Conservation (phyloP, 345 rosid genomes). For the Gossypioides kirkii region DNA sequence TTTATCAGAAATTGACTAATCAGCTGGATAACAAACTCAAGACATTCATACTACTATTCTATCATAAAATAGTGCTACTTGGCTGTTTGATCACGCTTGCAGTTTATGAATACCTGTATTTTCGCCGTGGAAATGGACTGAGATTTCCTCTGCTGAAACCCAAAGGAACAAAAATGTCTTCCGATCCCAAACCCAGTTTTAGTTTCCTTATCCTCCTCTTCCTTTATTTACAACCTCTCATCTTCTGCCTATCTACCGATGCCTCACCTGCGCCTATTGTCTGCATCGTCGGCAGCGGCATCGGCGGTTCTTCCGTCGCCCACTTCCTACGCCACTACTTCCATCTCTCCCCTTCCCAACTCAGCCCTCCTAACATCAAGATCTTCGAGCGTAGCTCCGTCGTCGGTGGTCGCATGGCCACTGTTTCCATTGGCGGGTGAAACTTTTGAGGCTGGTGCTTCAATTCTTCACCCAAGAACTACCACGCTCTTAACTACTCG, state of each 20-base stretch:
- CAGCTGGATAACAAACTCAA: no score
- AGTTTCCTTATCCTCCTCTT: conserved; percentile 17
- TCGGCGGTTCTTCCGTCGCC: conserved; percentile 83
- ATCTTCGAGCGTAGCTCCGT: conserved; percentile 61
- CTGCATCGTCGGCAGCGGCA: conserved; percentile 87
- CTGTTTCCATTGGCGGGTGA: conserved; percentile 52
- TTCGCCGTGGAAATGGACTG: not conserved
- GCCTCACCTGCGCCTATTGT: conserved; percentile 30
- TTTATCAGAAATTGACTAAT: no score
- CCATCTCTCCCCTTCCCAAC: conserved; percentile 17
- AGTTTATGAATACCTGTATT: not conserved
- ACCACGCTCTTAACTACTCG: conserved; percentile 61
- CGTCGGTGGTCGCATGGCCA: conserved; percentile 94
- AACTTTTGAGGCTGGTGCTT: conserved; percentile 76
- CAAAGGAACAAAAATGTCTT: not conserved
- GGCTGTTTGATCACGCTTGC: not conserved
- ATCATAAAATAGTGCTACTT: no score
- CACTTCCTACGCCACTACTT: conserved; percentile 72
- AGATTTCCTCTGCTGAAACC: not conserved
- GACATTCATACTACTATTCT: no score
- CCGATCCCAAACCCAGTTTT: not conserved
- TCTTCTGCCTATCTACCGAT: conserved; percentile 19
- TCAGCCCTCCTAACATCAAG: conserved; percentile 26
- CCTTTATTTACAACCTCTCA: conserved; percentile 18
- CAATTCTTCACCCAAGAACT: conserved; percentile 91